Evolutionary conservation across 495 filamentous ascomycete species (phyloP), one percentile per base, ranked within the genome.

Genomic region (Acidiella bohemica): DNA sequence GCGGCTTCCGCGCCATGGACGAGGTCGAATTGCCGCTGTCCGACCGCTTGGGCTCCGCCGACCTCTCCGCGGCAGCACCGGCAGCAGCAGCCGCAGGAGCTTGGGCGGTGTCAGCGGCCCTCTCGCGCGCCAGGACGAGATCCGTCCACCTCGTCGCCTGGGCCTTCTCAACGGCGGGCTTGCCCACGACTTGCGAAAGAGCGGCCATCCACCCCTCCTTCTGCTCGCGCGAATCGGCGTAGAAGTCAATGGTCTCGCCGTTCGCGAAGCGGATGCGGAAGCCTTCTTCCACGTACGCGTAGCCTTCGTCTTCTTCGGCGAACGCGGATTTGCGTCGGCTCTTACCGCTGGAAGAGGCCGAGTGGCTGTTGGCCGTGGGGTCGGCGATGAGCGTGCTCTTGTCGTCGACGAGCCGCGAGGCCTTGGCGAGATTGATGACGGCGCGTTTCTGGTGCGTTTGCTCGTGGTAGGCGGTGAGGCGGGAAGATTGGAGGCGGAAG

Each of bases 201-300:
- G 84, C 83, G 47, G 78, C 77, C 75, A 97, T 88, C 90, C 90
- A 97, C 37, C 74, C 82, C 11, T 92, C 81, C 59, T 97, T 97
- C 50, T 84, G 78, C 34, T 68, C 72, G 1, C 74, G 66, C 25
- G 72, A 84, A 59, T 97, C 90, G 47, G 90, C 92, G 50, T 97
- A 97, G 61, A 97, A 97, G 59, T 97, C 90, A 47, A 97, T 97
- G 28, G 88, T 75, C 62, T 97, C 90, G 35, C 90, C 90, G 55
- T 97, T 97, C 44, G 80, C 86, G 60, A 97, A 97, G 38, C 87
- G 84, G 57, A 97, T 88, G 24, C 90, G 82, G 74, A 97, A 97
- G 10, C 92, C 90, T 57, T 96, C 92, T 60, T 97, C 90, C 17
- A 97, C 90, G 51, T 96, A 96, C 85, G 95, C 93, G 64, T 96